phyloP scores from a whole-genome alignment of 2,329 filamentous ascomycete species.

The Rhinocladiella similis region DNA sequence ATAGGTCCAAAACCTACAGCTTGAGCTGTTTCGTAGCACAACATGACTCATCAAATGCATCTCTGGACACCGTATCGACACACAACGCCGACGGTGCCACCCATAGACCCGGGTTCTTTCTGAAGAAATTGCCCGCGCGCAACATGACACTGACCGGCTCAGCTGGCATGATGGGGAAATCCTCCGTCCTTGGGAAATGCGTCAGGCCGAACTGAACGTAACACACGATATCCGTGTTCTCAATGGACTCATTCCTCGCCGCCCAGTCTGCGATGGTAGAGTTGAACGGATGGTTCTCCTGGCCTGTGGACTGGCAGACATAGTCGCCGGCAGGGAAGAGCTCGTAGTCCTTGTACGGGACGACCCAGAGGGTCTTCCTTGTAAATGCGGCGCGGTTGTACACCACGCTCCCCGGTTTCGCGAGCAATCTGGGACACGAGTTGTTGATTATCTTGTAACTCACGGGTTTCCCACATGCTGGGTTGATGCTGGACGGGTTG shows the following conservation, averaged over 20 bases:
- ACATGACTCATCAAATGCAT: not conserved
- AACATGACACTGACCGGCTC: conserved; percentile 81
- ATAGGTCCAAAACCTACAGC: not conserved
- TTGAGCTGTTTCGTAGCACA: conserved; percentile 1
- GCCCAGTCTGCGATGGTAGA: not conserved
- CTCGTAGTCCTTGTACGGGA: conserved; percentile 72
- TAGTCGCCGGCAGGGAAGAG: conserved; percentile 84
- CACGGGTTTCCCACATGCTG: conserved; percentile 79
- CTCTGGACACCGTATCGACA: not conserved
- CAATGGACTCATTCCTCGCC: conserved; percentile 58
- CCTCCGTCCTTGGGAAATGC: conserved; percentile 85
- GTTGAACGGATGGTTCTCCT: conserved; percentile 59
- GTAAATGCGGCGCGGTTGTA: conserved; percentile 91
- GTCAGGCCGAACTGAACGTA: conserved; percentile 94
- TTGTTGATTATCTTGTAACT: conserved; percentile 88
- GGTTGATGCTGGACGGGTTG: conserved; percentile 79
- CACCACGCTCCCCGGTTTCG: conserved; percentile 77
- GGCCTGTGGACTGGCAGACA: conserved; percentile 82
- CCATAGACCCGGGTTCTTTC: conserved; percentile 62
- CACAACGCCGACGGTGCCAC: not conserved
- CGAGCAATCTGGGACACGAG: conserved; percentile 77
- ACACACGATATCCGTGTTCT: conserved; percentile 81
- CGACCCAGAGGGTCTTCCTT: conserved; percentile 82
- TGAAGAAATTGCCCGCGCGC: conserved; percentile 80
- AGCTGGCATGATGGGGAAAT: conserved; percentile 89